These are phyloP conservation scores for Lepidium aucheri DNA, from an alignment of 345 rosid species.

Conservation along the genomic window DNA sequence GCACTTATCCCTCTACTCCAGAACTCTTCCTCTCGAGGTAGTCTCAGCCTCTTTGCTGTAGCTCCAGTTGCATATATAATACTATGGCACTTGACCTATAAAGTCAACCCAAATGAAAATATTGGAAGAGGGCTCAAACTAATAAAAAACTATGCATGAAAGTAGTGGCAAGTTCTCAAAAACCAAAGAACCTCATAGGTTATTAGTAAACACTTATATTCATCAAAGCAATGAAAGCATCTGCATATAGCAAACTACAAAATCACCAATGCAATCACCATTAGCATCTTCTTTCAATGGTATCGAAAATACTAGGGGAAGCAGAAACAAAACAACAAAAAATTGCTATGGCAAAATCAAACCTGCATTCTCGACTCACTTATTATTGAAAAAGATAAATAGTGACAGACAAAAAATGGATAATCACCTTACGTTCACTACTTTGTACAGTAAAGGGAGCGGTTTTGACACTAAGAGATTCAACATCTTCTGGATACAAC, in stretches of 20 bases:
- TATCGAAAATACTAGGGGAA: no score
- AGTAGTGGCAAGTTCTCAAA: not conserved
- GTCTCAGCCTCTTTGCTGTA: conserved; percentile 65
- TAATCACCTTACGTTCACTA: conserved; percentile 82
- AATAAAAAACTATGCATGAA: not conserved
- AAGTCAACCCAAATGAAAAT: not conserved
- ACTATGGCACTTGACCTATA: conserved; percentile 83
- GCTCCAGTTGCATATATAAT: conserved; percentile 90
- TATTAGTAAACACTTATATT: not conserved
- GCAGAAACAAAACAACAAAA: no score
- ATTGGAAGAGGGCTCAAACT: not conserved
- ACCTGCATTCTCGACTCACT: no score
- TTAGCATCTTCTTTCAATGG: no score
- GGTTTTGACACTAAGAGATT: conserved; percentile 52
- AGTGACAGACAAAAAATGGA: conserved; percentile 7
- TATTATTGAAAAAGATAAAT: no score
- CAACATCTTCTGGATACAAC: conserved; percentile 87
- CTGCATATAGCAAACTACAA: not conserved
- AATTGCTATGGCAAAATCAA: no score
- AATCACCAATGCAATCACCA: no score
- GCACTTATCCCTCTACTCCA: conserved; percentile 99
- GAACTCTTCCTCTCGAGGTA: conserved; percentile 94
- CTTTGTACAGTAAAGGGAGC: conserved; percentile 74
- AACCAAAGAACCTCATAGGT: not conserved
- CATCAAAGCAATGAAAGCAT: not conserved